These are phyloP conservation scores for Plenodomus tracheiphilus DNA, from an alignment of 2,329 filamentous ascomycete genomes.

Conservation along the genomic window DNA sequence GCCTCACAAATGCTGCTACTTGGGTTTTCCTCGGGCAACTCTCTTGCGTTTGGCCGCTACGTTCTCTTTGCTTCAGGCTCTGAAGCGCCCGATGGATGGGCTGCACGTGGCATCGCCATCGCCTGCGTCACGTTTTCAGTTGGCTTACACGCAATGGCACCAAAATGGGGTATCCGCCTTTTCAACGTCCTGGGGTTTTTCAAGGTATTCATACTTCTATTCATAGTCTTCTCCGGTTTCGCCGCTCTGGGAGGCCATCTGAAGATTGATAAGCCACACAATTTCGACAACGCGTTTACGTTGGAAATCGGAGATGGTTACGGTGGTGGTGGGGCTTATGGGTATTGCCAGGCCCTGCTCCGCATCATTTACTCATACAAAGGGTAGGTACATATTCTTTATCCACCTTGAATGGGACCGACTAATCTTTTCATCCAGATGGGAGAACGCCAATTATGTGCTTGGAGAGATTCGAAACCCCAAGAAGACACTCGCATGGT, in stretches of 20 bases:
- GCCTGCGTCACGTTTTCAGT: slow-evolving; percentile 57
- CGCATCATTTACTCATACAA: slow-evolving; percentile 65
- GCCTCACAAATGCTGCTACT: slow-evolving; percentile 65
- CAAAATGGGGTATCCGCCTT: slow-evolving; percentile 62
- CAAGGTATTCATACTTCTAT: slow-evolving; percentile 62
- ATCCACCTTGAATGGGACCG: slow-evolving; percentile 37
- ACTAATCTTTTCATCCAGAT: slow-evolving; percentile 49
- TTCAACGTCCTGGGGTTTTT: slow-evolving; percentile 64
- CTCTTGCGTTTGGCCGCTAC: slow-evolving; percentile 62
- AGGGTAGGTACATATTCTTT: slow-evolving; percentile 36
- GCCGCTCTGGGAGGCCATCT: slow-evolving; percentile 39
- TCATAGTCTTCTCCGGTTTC: slow-evolving; percentile 63
- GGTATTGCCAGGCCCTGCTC: slow-evolving; percentile 61
- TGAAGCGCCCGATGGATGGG: slow-evolving; percentile 56
- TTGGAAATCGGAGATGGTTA: slow-evolving; percentile 43
- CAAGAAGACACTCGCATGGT: slow-evolving; percentile 57
- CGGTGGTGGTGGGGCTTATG: slow-evolving; percentile 39
- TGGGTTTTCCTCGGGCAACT: slow-evolving; percentile 63
- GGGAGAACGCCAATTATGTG: slow-evolving; percentile 59
- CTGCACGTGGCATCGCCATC: slow-evolving; percentile 57
- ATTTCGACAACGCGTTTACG: slow-evolving; percentile 62
- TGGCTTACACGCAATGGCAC: slow-evolving; percentile 55
- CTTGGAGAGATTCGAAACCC: slow-evolving; percentile 61
- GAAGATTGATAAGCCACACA: slow-evolving; percentile 53
- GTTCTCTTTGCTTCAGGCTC: slow-evolving; percentile 59